Percentiles rank a stretch among this genome's conserved stretches.
Conservation (phyloP, 768 basidiomycete species). For the Rhodotorula taiwanensis region DNA sequence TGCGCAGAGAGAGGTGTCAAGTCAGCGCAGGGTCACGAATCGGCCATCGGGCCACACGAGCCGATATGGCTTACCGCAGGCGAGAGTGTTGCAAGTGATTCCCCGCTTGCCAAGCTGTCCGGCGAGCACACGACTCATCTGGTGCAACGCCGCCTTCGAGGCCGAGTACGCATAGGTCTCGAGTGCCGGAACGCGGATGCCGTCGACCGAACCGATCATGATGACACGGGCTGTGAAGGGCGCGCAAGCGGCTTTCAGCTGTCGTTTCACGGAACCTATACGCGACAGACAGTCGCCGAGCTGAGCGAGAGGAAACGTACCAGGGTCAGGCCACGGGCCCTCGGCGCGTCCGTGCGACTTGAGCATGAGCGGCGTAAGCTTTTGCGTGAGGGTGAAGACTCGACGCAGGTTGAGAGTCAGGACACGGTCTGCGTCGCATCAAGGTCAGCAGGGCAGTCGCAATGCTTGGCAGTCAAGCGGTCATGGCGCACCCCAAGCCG, state of each 20-base stretch:
- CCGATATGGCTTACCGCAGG: constrained; percentile 47
- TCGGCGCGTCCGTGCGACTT: constrained; percentile 45
- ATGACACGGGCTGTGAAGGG: constrained; percentile 57
- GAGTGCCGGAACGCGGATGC: constrained; percentile 50
- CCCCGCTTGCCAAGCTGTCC: constrained; percentile 55
- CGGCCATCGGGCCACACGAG: neutral
- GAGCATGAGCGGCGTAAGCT: constrained; percentile 54
- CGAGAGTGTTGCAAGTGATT: constrained; percentile 60
- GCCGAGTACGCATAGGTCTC: constrained; percentile 64
- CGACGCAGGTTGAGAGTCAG: constrained; percentile 59
- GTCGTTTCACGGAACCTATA: neutral
- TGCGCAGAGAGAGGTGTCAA: neutral
- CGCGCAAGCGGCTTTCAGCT: no score
- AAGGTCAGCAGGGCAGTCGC: neutral
- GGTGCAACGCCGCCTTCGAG: constrained; percentile 59
- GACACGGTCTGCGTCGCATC: constrained; percentile 50
- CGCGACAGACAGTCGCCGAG: neutral
- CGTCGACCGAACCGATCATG: constrained; percentile 49
- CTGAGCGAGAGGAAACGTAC: constrained; percentile 29
- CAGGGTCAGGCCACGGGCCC: constrained; percentile 59
- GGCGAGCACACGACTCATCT: constrained; percentile 57
- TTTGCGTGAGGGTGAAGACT: constrained; percentile 61
- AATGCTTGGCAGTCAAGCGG: neutral
- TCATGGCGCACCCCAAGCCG: constrained; percentile 14
- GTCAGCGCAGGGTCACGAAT: no score